Evolutionary conservation across 2,329 filamentous ascomycete species (phyloP).

Genomic region (Trematosphaeria pertusa): DNA sequence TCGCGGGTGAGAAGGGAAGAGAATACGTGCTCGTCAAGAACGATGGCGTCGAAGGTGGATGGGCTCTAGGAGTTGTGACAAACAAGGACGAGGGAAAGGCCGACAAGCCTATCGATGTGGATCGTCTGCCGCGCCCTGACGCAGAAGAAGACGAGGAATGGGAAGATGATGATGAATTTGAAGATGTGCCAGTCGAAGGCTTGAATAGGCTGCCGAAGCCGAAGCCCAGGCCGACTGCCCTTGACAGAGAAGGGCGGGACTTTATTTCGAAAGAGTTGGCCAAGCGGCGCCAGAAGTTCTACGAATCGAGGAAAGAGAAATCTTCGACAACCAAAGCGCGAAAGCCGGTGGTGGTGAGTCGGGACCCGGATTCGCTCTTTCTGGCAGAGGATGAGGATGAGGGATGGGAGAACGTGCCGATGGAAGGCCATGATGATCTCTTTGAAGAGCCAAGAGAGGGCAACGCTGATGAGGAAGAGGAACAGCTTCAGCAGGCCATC

Average conservation of each 20-base stretch:
- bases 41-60: conserved; percentile 91
- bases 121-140: conserved; percentile 62
- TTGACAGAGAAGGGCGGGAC: conserved; percentile 42
- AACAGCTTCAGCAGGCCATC: conserved; percentile 82
- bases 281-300: conserved; percentile 56
- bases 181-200: conserved; percentile 91
- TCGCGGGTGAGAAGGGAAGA: conserved; percentile 84
- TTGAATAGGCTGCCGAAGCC: conserved; percentile 80
- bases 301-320: conserved; percentile 50
- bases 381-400: conserved; percentile 55
- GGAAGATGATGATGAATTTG: conserved; percentile 82
- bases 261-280: conserved; percentile 47
- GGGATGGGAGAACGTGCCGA: conserved; percentile 50
- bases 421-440: conserved; percentile 61
- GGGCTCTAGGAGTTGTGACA: conserved; percentile 92
- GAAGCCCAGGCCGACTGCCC: conserved; percentile 35
- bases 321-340: conserved; percentile 21
- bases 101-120: conserved; percentile 92
- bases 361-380: conserved; percentile 63
- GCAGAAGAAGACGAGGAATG: conserved; percentile 67
- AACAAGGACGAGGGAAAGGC: conserved; percentile 80
- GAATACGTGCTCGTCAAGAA: conserved; percentile 98
- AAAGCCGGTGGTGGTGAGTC: conserved; percentile 25
- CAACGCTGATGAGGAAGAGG: conserved; percentile 67
- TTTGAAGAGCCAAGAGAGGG: conserved; percentile 59